A percentile compares a stretch with the other conserved stretches of the same genome.
Conservation (phyloP, 1,284 basidiomycete genomes). For the Fomitopsis schrenkii region DNA sequence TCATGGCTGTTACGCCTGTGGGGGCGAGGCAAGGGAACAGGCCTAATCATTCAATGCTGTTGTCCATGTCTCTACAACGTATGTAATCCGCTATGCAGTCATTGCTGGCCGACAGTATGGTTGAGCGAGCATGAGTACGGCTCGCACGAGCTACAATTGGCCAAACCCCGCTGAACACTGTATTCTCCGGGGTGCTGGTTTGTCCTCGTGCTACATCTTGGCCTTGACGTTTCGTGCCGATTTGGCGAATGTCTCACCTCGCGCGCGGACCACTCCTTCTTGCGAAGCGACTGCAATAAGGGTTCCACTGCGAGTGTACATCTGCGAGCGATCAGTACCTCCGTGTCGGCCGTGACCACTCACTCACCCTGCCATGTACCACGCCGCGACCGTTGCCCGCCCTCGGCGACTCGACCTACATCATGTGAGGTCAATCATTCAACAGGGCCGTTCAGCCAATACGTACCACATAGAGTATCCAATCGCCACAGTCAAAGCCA, state of each 20-base stretch:
- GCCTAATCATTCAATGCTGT: neutral
- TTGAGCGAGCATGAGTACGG: no score
- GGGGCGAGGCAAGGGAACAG: neutral
- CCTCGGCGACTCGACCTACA: constrained; percentile 57
- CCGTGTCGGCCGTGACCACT: neutral
- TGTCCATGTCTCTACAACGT: neutral
- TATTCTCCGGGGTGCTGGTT: neutral
- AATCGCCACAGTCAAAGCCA: constrained; percentile 74
- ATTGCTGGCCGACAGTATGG: neutral
- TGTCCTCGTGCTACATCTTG: neutral
- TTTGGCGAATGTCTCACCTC: constrained; percentile 32
- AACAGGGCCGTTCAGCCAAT: constrained; percentile 1
- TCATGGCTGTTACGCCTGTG: neutral
- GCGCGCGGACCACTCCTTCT: constrained; percentile 75
- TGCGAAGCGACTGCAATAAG: constrained; percentile 79
- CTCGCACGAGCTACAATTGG: no score
- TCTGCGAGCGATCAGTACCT: constrained; percentile 33
- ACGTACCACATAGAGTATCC: constrained; percentile 76
- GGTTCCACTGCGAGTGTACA: constrained; percentile 70
- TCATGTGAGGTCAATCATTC: neutral
- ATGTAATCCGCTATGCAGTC: neutral
- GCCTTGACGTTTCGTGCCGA: constrained; percentile 4
- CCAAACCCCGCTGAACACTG: no score
- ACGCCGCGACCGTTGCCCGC: constrained; percentile 73
- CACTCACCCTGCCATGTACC: constrained; percentile 66